Evolutionary conservation across 345 rosid genomes (phyloP), one percentile per base, ranked within the genome.

Genomic region (Murraya paniculata): DNA sequence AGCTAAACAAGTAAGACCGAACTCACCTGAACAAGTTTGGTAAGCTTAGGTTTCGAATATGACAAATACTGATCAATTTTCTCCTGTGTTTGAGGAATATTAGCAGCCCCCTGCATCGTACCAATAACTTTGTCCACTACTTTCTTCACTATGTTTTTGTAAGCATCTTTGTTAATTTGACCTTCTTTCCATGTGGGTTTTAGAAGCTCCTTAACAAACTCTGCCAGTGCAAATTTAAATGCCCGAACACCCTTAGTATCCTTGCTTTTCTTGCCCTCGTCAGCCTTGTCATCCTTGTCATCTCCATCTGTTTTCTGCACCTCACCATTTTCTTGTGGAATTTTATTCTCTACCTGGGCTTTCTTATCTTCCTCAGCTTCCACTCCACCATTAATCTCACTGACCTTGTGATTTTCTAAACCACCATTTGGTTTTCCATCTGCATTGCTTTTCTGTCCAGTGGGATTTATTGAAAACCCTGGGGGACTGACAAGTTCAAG

Each of bases 181-280:
- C 98, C 98, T 77, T 92, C 99, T 88, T 90, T 96, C 98, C 98
- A 96, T 22, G 90, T 74, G 58, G 99, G 98, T 83, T 96, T 96
- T 68, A 96, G 81, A 76, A 91, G 90, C 83, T 94, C 98, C 89
- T 96, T 94, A n/a, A 91, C 92, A 79, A 85, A 88, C 88, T 96
- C 98, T 48, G 89, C 97, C 0, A 94, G 89, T 6, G 98, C 90
- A 84, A 96, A 96, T 79, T 96, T 96, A 81, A 96, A 96, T 24
- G 92, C 90, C 65, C 93, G 93, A 77, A 85, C 67, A 36, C 87
- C 91, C 86, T 91, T 96, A 4, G 73, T 78, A 77, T 92, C 99
- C 86, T 92, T 94, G 77, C 80, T 83, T 87, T 90, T 92, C 91
- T 90, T 91, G 80, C 77, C 79, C 77, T 86, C 97, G 27, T 88